These are phyloP conservation scores for Plectosphaerella cucumerina DNA, from an alignment of 2,329 filamentous ascomycete species.

Conservation along the genomic window DNA sequence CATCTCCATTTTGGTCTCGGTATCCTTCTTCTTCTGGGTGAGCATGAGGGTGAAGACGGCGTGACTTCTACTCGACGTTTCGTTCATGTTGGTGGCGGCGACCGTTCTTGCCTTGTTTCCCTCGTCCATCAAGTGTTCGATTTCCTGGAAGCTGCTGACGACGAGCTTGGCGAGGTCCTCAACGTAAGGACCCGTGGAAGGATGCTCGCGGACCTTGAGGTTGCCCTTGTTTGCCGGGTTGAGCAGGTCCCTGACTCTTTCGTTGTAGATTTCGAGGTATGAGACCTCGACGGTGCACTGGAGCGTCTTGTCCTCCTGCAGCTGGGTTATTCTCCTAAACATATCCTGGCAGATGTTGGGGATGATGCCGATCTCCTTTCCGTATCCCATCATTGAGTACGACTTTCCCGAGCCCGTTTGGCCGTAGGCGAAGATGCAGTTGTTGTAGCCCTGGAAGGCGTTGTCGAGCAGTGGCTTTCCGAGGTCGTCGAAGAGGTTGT, in stretches of 20 bases:
- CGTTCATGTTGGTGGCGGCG: conserved; percentile 99
- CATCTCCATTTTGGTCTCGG: conserved; percentile 92
- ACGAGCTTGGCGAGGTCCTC: conserved; percentile 95
- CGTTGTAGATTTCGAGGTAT: conserved; percentile 99
- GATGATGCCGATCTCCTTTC: conserved; percentile 91
- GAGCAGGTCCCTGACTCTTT: conserved; percentile 89
- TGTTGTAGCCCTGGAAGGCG: conserved; percentile 98
- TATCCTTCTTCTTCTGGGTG: conserved; percentile 87
- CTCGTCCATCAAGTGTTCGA: conserved; percentile 97
- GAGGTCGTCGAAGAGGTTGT: conserved; percentile 82
- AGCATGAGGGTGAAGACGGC: conserved; percentile 96
- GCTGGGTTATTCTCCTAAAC: conserved; percentile 77
- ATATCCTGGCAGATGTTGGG: conserved; percentile 96
- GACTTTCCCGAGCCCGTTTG: conserved; percentile 98
- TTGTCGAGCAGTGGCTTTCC: conserved; percentile 92
- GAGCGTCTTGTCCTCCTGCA: conserved; percentile 70
- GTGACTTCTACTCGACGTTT: conserved; percentile 96
- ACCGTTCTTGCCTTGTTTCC: conserved; percentile 98
- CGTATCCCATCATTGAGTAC: conserved; percentile 99
- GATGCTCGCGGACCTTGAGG: conserved; percentile 94
- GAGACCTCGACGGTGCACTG: conserved; percentile 96
- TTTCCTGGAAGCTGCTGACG: conserved; percentile 89
- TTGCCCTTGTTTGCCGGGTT: conserved; percentile 96
- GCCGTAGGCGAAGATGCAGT: conserved; percentile 98
- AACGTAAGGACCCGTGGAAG: conserved; percentile 94